Evolutionary conservation across 371 early-diverging fungal genomes (phyloP).

Genomic region (Mucor saturninus): DNA sequence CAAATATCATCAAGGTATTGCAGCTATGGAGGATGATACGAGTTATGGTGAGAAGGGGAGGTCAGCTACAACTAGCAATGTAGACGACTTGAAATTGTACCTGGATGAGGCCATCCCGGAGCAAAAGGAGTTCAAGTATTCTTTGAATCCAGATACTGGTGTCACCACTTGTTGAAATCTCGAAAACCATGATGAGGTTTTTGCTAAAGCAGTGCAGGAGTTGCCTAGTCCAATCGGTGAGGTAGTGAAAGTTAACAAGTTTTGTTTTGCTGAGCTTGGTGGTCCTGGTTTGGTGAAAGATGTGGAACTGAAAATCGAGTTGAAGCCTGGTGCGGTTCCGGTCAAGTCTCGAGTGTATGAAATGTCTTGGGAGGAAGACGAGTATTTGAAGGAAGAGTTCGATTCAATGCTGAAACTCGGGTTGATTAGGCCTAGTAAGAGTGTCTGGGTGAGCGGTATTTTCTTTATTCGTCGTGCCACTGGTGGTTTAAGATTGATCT

Average conservation of each 20-base stretch:
- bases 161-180: background rate
- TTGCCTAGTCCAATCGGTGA: background rate
- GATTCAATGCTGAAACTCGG: slow-evolving; percentile 14
- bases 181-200: background rate
- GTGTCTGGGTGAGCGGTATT: slow-evolving; percentile 31
- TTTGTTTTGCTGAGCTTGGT: slow-evolving; percentile 6
- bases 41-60: background rate
- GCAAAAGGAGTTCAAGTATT: background rate
- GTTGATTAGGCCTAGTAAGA: slow-evolving; percentile 9
- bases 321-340: slow-evolving; percentile 6
- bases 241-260: background rate
- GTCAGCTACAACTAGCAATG: background rate
- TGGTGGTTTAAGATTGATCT: slow-evolving; percentile 40
- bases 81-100: background rate
- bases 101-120: background rate
- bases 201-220: background rate
- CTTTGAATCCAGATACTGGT: background rate
- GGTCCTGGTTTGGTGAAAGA: slow-evolving; percentile 10
- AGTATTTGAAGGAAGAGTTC: slow-evolving; percentile 7
- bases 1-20: background rate
- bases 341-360: slow-evolving; percentile 11
- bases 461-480: slow-evolving; percentile 51
- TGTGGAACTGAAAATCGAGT: background rate
- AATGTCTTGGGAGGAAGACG: slow-evolving; percentile 12
- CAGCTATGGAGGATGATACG: background rate